These are phyloP conservation scores for Henckelia pumila DNA, from an alignment of 257 asterid genomes.

Conservation along the genomic window DNA sequence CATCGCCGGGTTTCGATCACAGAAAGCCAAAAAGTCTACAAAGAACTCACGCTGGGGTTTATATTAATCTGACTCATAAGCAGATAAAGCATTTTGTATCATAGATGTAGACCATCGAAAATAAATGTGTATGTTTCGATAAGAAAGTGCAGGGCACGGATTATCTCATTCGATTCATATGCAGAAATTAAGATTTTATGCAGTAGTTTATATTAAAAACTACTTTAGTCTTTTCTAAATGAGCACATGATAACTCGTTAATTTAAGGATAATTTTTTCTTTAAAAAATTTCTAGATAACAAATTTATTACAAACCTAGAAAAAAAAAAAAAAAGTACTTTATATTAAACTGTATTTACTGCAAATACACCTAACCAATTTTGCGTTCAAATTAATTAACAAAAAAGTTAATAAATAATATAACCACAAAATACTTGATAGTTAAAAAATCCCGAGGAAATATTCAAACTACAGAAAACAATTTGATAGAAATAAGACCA, in stretches of 20 bases:
- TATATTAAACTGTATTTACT: no score
- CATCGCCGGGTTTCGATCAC: constrained; percentile 46
- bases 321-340: no score
- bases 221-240: neutral
- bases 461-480: no score
- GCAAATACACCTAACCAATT: no score
- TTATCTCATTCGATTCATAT: neutral
- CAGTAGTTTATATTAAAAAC: no score
- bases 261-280: neutral
- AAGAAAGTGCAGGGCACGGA: neutral
- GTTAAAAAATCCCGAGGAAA: no score
- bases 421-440: no score
- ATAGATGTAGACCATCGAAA: neutral
- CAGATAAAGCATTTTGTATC: neutral
- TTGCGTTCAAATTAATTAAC: no score
- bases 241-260: neutral
- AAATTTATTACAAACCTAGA: no score
- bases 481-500: no score
- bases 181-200: neutral
- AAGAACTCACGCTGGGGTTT: constrained; percentile 32
- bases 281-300: neutral
- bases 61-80: neutral
- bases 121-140: neutral
- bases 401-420: no score
- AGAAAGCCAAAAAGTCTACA: constrained; percentile 30